Evolutionary conservation across 1,139 yeast species (phyloP).

Genomic region (Diutina neorugosa): DNA sequence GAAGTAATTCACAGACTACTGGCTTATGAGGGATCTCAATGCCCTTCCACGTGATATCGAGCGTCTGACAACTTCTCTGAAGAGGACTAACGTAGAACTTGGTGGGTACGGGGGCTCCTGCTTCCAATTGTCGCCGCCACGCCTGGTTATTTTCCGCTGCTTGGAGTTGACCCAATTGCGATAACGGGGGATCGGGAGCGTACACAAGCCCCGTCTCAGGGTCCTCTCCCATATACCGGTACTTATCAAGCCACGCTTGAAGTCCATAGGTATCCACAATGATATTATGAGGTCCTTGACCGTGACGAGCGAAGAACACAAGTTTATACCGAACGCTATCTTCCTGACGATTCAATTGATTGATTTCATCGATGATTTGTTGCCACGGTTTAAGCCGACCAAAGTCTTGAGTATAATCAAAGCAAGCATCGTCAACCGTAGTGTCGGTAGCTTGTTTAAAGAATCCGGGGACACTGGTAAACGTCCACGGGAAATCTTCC

Average conservation of each 20-base stretch:
- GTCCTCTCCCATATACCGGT: conserved; percentile 16
- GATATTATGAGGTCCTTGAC: conserved; percentile 29
- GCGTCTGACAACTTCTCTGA: conserved; percentile 14
- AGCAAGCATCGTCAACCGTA: conserved; percentile 27
- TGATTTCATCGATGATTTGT: conserved; percentile 20
- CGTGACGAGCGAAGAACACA: conserved; percentile 23
- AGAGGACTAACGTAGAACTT: conserved; percentile 16
- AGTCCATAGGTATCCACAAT: conserved; percentile 13
- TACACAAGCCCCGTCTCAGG: conserved; percentile 34
- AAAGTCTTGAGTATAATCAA: conserved; percentile 37
- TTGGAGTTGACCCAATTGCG: conserved; percentile 39
- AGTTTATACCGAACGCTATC: conserved; percentile 14
- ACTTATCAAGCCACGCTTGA: conserved; percentile 17
- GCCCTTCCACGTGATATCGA: conserved; percentile 14
- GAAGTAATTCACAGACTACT: conserved; percentile 7
- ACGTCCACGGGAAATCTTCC: conserved; percentile 8
- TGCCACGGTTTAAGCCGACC: conserved; percentile 40
- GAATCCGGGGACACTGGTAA: conserved; percentile 10
- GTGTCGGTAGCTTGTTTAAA: conserved; percentile 8
- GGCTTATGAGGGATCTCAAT: conserved; percentile 4
- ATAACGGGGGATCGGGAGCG: conserved; percentile 62
- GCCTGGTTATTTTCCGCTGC: conserved; percentile 27
- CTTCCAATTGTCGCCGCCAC: conserved; percentile 12
- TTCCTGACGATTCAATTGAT: conserved; percentile 22
- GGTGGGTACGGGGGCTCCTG: conserved; percentile 8